Conservation (phyloP, 768 basidiomycete genomes). For the Podaxis sp. region DNA sequence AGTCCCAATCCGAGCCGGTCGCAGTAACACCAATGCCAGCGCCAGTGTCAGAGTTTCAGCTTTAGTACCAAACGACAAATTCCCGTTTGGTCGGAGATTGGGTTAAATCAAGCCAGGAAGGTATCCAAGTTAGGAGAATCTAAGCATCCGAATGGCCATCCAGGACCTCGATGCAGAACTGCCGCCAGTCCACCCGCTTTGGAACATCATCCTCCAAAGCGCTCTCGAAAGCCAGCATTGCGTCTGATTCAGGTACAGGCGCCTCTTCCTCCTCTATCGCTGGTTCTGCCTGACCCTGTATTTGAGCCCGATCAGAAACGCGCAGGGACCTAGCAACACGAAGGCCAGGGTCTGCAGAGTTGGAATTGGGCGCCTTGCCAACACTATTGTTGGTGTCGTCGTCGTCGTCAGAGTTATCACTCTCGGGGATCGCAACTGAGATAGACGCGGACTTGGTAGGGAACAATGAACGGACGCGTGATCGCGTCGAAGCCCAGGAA, state of each 20-base stretch:
- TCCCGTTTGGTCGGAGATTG: neutral
- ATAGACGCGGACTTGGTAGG: constrained; percentile 1
- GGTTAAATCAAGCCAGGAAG: too few relatives aligned
- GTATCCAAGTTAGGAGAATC: too few relatives aligned
- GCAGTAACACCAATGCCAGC: neutral
- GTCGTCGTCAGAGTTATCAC: neutral
- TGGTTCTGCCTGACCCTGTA: constrained; percentile 24
- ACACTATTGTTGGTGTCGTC: neutral
- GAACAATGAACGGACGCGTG: neutral
- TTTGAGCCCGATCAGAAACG: constrained; percentile 21
- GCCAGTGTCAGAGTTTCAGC: neutral
- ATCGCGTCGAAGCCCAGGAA: neutral
- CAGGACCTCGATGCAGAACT: constrained; percentile 48
- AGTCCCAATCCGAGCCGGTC: neutral
- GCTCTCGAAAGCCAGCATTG: constrained; percentile 22
- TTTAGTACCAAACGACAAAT: neutral
- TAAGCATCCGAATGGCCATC: constrained; percentile 3
- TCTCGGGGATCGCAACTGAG: constrained; percentile 5
- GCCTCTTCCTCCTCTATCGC: constrained; percentile 38
- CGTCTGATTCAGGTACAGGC: constrained; percentile 17
- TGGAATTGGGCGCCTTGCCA: neutral
- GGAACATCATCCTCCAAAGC: constrained; percentile 25
- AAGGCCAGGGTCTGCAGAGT: constrained; percentile 8
- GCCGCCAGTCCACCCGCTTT: constrained; percentile 48
- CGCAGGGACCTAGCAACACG: constrained; percentile 19